Evolutionary conservation across 495 filamentous ascomycete species (phyloP).

Genomic region (Podospora pseudoanserina): DNA sequence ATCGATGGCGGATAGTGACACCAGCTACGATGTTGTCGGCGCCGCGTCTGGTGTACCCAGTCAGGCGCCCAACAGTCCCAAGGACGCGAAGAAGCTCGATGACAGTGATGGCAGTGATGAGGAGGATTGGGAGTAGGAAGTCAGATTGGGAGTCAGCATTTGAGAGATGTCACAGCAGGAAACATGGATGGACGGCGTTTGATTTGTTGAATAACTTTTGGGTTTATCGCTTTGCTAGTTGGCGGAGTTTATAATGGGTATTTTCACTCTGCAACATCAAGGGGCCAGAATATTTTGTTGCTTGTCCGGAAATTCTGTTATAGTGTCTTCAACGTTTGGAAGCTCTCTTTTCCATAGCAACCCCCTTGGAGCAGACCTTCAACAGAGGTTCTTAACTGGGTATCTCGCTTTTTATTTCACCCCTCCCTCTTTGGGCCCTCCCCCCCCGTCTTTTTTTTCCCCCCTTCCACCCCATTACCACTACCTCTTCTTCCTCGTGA

Average conservation of each 20-base stretch:
- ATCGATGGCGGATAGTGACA: slow-evolving; percentile 81
- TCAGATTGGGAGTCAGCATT: background rate
- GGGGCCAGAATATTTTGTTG: background rate
- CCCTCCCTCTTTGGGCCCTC: background rate
- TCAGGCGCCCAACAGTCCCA: slow-evolving; percentile 68
- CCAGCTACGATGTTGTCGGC: slow-evolving; percentile 88
- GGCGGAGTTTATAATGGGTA: background rate
- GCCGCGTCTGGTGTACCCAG: slow-evolving; percentile 72
- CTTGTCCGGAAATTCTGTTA: background rate
- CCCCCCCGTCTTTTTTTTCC: background rate
- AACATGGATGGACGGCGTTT: slow-evolving; percentile 4
- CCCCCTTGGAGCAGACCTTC: background rate
- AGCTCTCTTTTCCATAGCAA: background rate
- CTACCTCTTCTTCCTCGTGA: slow-evolving; percentile 67
- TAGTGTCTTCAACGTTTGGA: too few relatives aligned
- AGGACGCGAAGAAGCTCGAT: slow-evolving; percentile 49
- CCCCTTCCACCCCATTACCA: too few relatives aligned
- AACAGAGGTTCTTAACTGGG: background rate
- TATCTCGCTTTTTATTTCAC: background rate
- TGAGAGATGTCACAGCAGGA: background rate
- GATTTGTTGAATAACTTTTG: background rate
- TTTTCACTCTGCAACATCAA: background rate
- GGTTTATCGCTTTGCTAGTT: background rate
- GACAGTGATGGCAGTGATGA: slow-evolving; percentile 38
- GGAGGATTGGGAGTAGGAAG: slow-evolving; percentile 78